Conservation (phyloP, 2,329 filamentous ascomycete genomes). For the Alternaria sp. region DNA sequence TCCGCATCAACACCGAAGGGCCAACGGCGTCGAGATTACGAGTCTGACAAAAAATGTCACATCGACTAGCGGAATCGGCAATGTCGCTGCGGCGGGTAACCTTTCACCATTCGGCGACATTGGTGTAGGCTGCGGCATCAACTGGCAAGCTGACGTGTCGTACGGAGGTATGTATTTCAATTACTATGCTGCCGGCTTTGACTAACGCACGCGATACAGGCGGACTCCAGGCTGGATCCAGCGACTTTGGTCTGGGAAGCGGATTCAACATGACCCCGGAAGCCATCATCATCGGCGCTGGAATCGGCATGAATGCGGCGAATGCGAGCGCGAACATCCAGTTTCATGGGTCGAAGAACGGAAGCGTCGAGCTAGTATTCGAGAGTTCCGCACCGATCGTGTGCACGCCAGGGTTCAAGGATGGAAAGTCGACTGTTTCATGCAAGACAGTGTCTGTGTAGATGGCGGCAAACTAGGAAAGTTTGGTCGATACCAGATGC, state of each 20-base stretch:
- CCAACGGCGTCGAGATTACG: constrained; percentile 5
- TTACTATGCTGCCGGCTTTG: neutral
- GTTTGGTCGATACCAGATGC: neutral
- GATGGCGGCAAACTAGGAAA: neutral
- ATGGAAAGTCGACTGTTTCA: constrained; percentile 1
- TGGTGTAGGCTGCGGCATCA: constrained; percentile 17
- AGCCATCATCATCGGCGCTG: constrained; percentile 2
- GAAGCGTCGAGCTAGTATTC: constrained; percentile 11
- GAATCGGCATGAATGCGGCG: constrained; percentile 13
- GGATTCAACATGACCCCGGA: constrained; percentile 15
- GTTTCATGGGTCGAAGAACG: constrained; percentile 12
- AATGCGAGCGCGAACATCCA: constrained; percentile 13
- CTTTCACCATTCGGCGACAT: constrained; percentile 16
- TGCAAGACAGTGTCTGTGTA: constrained; percentile 4
- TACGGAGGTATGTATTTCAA: constrained; percentile 9
- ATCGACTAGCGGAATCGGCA: constrained; percentile 10
- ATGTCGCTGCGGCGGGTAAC: constrained; percentile 13
- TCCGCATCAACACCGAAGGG: neutral
- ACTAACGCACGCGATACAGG: constrained; percentile 5
- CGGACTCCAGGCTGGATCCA: constrained; percentile 17
- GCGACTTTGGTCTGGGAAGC: constrained; percentile 11
- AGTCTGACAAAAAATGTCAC: constrained; percentile 10
- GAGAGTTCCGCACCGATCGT: constrained; percentile 1
- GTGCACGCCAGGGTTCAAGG: constrained; percentile 6
- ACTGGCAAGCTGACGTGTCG: constrained; percentile 12